Evolutionary conservation across 768 basidiomycete species (phyloP), one percentile per base, ranked within the genome.

Genomic region (Psilocybe azurescens): DNA sequence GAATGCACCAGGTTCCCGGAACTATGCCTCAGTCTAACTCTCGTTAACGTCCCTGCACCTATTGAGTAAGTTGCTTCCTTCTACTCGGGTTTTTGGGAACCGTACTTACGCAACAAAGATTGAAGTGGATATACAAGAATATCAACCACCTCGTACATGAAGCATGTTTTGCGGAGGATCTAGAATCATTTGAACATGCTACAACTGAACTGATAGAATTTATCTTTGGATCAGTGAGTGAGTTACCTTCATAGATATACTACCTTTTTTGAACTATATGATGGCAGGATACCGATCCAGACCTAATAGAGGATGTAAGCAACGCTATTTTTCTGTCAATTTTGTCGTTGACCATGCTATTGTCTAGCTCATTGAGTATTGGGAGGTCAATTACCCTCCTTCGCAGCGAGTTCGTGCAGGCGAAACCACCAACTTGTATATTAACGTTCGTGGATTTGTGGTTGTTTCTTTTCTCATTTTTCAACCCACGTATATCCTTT

Each of bases 1-100:
- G n/a, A 4, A 55, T 47, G 5, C 16, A 7, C 44, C 44, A 91
- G 90, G 53, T 93, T 91, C 74, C 89, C 91, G 20, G 89, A 91
- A 63, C 77, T 87, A 69, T 88, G 86, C 66, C 71, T 87, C 29
- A 91, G 89, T 64, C 76, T 93, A 46, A 85, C 88, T 3, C 76
- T 93, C 14, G 86, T 86, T 67, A 90, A 89, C 70, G 81, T 90
- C 29, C 87, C 89, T 11, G 77, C 89, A 2, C 86, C 87, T 32
- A 80, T 81, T 38, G 89, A 90, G 90, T 92, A 69, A 66, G 87
- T 76, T 14, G 41, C 58, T 18, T 56, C 46, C 58, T 38, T 57
- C 38, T 51, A 57, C 32, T 41, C 24, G 38, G 53, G 59, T 28
- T 50, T 44, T 29, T 18, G 38, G 33, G 44, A 28, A 16, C 39